Conservation (phyloP, 148 eudicot species). For the Chenopodium album region DNA sequence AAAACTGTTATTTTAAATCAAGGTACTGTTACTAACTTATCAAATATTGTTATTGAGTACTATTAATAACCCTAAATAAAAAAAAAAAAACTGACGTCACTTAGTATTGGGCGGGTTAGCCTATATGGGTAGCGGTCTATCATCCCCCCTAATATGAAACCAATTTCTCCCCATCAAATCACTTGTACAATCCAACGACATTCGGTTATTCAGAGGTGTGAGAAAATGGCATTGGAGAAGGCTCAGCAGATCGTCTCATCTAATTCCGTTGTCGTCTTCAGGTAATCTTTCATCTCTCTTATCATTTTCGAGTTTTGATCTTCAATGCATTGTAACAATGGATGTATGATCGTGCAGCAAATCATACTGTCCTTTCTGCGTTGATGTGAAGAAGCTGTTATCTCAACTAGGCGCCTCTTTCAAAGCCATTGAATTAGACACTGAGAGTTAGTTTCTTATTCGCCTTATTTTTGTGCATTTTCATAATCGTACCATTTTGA, state of each 20-base stretch:
- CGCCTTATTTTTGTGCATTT: background rate
- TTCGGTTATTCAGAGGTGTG: background rate
- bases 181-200: too few species aligned
- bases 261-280: constrained; percentile 73
- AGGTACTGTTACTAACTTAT: too few species aligned
- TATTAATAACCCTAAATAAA: too few species aligned
- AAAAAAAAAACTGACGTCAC: too few species aligned
- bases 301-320: background rate
- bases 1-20: too few species aligned
- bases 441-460: constrained; percentile 33
- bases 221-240: constrained; percentile 55
- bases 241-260: constrained; percentile 61
- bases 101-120: too few species aligned
- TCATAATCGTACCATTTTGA: background rate
- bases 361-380: constrained; percentile 49
- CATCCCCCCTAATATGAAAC: too few species aligned
- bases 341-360: constrained; percentile 44
- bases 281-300: constrained; percentile 30
- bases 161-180: too few species aligned
- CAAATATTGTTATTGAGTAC: too few species aligned
- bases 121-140: too few species aligned
- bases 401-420: constrained; percentile 38
- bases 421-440: constrained; percentile 54
- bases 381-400: constrained; percentile 42
- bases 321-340: constrained; percentile 7